These are phyloP conservation scores for Wickerhamomyces bovis DNA, from an alignment of 805 yeast genomes.

Conservation along the genomic window DNA sequence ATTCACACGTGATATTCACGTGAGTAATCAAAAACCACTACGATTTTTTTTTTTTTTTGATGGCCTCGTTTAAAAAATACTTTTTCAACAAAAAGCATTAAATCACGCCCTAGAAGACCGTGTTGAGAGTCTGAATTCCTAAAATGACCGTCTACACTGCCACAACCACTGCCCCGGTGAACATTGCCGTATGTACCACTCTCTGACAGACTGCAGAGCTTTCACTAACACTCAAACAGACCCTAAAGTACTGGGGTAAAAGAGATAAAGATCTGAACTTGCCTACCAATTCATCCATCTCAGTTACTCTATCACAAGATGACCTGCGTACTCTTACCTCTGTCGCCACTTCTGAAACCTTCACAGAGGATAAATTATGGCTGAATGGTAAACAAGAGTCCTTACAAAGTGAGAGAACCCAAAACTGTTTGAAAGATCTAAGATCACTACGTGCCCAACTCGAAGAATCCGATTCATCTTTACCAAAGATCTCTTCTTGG, in stretches of 20 bases:
- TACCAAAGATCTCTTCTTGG: constrained; percentile 60
- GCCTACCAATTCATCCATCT: constrained; percentile 94
- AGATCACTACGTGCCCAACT: constrained; percentile 57
- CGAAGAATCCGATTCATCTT: constrained; percentile 45
- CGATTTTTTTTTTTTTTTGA: too few species aligned
- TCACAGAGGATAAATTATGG: constrained; percentile 64
- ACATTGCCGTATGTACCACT: constrained; percentile 72
- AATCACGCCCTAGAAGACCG: not conserved
- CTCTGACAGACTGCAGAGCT: not conserved
- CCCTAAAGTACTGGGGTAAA: constrained; percentile 98
- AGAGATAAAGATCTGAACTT: constrained; percentile 82
- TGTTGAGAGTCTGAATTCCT: not conserved
- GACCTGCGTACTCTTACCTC: constrained; percentile 91
- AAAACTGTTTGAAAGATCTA: constrained; percentile 71
- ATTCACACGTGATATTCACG: not conserved
- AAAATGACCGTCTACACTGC: constrained; percentile 57
- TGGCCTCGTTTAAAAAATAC: not conserved
- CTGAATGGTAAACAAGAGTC: constrained; percentile 82
- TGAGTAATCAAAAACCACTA: too few species aligned
- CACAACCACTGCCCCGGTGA: constrained; percentile 93
- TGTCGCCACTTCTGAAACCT: constrained; percentile 59
- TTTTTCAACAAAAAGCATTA: not conserved
- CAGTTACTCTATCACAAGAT: constrained; percentile 87
- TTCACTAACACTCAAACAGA: constrained; percentile 31
- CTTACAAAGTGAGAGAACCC: constrained; percentile 53